Evolutionary conservation across 306 rosid genomes (phyloP), one percentile per base, ranked within the genome.

Genomic region (Luffa acutangula): DNA sequence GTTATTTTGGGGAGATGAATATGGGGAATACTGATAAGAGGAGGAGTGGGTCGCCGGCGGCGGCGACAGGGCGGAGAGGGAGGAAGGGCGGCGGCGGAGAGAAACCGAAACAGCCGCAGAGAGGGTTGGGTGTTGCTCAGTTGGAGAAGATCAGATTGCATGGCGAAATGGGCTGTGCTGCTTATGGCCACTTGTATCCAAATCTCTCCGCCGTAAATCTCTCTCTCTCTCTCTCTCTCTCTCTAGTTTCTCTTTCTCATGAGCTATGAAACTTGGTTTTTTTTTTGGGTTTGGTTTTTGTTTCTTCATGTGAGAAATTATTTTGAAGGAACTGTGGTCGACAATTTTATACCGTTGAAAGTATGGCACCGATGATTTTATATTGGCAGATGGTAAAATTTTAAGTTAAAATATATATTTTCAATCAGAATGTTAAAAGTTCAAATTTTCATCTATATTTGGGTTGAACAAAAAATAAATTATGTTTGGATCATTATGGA

Each of bases 61-160:
- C 74, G 1, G 9, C 20, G 1, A 82, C 91, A 0, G 81, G 96
- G 78, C 89, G 94, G 78, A 96, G 92, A 86, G 89, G 96, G 69
- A 86, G 89, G 94, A 96, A 89, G 83, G 83, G 42, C 1, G 31
- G 43, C 14, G 18, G 84, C 78, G 88, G 82, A 20, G 98, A 93
- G 12, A 96, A 96, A 83, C 98, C 99, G 36, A 96, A 93, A 79
- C 99, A 90, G 82, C 99, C 99, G 1, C 99, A 96, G 84, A 91
- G 99, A 90, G 99, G 99, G 53, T 87, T 96, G 71, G 99, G 99
- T 12, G 98, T 96, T 79, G 99, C 99, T 86, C 99, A 96, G 80
- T 88, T 96, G 72, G 99, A 96, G 90, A 96, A 93, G 87, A 96
- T 96, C 87, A 93, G 99, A 89, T 87, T 96, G 86, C 98, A 93